A percentile compares a stretch with the other conserved stretches of the same genome.
phyloP scores from a whole-genome alignment of 305 asterid species.

The Lippia alba region DNA sequence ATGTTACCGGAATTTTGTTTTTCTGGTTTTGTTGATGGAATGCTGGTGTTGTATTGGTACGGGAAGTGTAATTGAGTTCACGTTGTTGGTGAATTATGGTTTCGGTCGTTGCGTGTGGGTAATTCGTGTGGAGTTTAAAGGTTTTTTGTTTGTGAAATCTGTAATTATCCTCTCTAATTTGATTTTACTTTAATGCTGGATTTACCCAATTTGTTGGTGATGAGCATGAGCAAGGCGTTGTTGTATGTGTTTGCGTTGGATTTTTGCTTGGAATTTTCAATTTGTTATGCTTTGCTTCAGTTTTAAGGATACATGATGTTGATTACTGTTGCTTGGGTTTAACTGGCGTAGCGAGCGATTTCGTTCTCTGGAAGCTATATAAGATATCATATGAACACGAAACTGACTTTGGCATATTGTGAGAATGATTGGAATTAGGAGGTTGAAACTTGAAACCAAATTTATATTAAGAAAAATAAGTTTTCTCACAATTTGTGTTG shows the following conservation, averaged over 20 bases:
- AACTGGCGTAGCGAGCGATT: background rate
- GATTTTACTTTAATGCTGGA: background rate
- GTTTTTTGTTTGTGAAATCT: background rate
- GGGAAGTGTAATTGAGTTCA: background rate
- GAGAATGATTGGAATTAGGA: constrained; percentile 12
- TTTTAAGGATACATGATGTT: background rate
- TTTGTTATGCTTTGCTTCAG: background rate
- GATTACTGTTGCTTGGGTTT: background rate
- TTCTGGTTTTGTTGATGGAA: background rate
- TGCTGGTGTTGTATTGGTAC: background rate
- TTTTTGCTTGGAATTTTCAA: too few relatives aligned
- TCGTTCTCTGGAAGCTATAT: constrained; percentile 10
- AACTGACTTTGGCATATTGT: constrained; percentile 5
- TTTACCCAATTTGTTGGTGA: background rate
- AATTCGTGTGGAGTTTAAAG: background rate
- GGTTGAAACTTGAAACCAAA: constrained; percentile 2
- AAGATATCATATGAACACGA: constrained; percentile 14
- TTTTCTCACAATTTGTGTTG: constrained; percentile 7
- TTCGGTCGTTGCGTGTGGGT: background rate
- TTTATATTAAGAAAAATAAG: background rate
- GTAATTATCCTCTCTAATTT: too few relatives aligned
- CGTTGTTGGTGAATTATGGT: background rate
- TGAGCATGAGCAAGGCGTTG: background rate
- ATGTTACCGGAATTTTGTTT: background rate
- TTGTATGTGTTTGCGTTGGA: background rate